Evolutionary conservation across 192 early-diverging fungal genomes (phyloP), one percentile per base, ranked within the genome.

Genomic region (Oehlia diaphana): DNA sequence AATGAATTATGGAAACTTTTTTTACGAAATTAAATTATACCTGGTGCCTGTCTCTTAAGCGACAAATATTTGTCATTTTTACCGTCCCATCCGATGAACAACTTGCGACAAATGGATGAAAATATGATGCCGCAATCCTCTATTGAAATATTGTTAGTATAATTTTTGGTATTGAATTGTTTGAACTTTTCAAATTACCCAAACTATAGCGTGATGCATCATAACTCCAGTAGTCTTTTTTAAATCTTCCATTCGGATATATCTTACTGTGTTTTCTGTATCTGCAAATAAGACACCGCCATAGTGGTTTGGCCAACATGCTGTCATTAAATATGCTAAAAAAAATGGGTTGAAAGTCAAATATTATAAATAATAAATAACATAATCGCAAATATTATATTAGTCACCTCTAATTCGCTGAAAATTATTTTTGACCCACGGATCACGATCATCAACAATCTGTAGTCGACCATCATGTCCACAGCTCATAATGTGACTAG

Each of bases 1-100:
- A 50, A 77, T 26, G 21, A 49, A 53, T 19, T 16, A 73, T 33
- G 10, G 42, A 28, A 58, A 58, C 35, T 58, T 28, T 4, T n/a
- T 63, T 21, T 37, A 2, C 3, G 61, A 58, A 33, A 14, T 16
- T 33, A 9, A 23, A 37, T 49, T 19, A 2, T 63, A 67, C 75
- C 26, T 77, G 75, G 16, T 66, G 75, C n/a, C 75, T 37, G 44
- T 77, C 77, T 23, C 77, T 79, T 42, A 69, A 63, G n/a, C 77
- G 67, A 19, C 66, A 79, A 71, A 79, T 79, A 79, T 79, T 79
- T 13, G 77, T 47, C 35, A 79, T 79, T 71, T 62, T 69, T 8
- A 79, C 67, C 2, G 58, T 35, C 19, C 77, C 77, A 42, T 79
- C 77, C 2, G 77, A n/a, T 61, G 67, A 50, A 61, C 77, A 79